A percentile compares a stretch with the other conserved stretches of the same genome.
Conservation (phyloP, 2,329 filamentous ascomycete species). For the Penicillium sclerotiorum region DNA sequence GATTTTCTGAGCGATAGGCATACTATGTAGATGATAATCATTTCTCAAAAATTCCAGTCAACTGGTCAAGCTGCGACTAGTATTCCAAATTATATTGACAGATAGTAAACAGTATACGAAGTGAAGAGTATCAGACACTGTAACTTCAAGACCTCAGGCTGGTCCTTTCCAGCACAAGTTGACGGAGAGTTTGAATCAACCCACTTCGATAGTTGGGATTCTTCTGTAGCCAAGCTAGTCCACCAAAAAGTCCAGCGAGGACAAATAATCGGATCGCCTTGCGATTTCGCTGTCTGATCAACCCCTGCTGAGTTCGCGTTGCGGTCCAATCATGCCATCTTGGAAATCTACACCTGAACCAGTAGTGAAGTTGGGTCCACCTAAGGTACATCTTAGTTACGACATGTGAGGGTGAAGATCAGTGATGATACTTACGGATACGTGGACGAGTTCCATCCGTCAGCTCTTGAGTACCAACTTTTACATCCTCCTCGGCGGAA, state of each 20-base stretch:
- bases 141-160: too few relatives aligned
- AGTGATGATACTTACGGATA: constrained; percentile 44
- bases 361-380: constrained; percentile 56
- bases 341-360: constrained; percentile 54
- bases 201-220: constrained; percentile 12
- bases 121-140: too few relatives aligned
- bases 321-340: constrained; percentile 59
- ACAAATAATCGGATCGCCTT: constrained; percentile 22
- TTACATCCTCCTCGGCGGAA: constrained; percentile 51
- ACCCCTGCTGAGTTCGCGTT: constrained; percentile 53
- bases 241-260: constrained; percentile 21
- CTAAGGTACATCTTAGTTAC: constrained; percentile 30
- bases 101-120: too few relatives aligned
- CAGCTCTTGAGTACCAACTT: constrained; percentile 54
- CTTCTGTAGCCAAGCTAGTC: constrained; percentile 17
- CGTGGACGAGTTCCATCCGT: constrained; percentile 54
- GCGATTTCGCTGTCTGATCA: constrained; percentile 32
- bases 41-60: too few relatives aligned
- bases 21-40: too few relatives aligned
- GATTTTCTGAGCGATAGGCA: too few relatives aligned
- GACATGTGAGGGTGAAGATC: neutral
- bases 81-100: too few relatives aligned
- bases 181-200: constrained; percentile 11
- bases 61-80: too few relatives aligned
- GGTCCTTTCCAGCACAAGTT: constrained; percentile 10